Evolutionary conservation across 139 green algal genomes (phyloP).

Genomic region (Pycnococcus provasolii): DNA sequence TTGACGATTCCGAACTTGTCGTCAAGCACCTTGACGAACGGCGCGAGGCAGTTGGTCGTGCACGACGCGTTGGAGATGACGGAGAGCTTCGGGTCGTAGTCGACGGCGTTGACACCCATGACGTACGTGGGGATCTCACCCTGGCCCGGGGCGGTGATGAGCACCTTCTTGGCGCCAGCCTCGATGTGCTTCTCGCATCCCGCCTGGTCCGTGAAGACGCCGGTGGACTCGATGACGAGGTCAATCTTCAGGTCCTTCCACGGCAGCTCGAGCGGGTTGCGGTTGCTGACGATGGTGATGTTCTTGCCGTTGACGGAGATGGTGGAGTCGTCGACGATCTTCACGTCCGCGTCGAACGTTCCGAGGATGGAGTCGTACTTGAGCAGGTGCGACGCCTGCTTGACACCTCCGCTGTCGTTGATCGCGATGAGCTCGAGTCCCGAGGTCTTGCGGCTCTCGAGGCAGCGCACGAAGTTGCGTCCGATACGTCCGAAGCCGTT

Average conservation of each 20-base stretch:
- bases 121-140: constrained; percentile 49
- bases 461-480: constrained; percentile 59
- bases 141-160: constrained; percentile 52
- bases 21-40: constrained; percentile 51
- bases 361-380: constrained; percentile 54
- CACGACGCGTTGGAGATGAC: constrained; percentile 52
- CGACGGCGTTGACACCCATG: constrained; percentile 42
- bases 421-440: constrained; percentile 54
- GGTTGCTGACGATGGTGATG: constrained; percentile 44
- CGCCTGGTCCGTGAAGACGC: constrained; percentile 45
- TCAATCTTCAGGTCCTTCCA: constrained; percentile 42
- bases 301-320: constrained; percentile 48
- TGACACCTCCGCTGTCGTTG: constrained; percentile 49
- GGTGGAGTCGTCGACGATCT: constrained; percentile 35
- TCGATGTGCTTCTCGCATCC: constrained; percentile 45
- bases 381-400: constrained; percentile 36
- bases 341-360: constrained; percentile 45
- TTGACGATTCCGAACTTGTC: constrained; percentile 49
- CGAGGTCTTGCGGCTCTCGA: constrained; percentile 45
- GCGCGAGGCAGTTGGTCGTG: constrained; percentile 56
- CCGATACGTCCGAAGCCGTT: constrained; percentile 98
- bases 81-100: constrained; percentile 32
- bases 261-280: constrained; percentile 41
- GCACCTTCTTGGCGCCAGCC: constrained; percentile 47
- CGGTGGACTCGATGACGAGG: constrained; percentile 49